Evolutionary conservation across 1,139 yeast species (phyloP).

Genomic region (Hansenula sp.): DNA sequence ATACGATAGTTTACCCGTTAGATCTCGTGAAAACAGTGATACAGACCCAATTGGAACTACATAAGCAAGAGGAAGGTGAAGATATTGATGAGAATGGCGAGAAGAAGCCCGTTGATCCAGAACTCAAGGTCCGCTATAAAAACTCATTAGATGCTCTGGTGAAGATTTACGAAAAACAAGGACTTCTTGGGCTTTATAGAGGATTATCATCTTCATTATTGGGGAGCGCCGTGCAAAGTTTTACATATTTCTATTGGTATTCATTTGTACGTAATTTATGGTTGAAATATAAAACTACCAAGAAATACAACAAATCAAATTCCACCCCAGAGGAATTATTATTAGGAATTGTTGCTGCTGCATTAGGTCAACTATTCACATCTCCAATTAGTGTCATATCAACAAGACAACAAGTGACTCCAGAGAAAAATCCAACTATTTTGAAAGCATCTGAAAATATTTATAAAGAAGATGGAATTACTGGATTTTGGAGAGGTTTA

Average conservation of each 20-base stretch:
- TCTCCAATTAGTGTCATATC: constrained; percentile 82
- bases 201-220: constrained; percentile 69
- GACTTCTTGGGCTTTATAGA: constrained; percentile 69
- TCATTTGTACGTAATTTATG: constrained; percentile 62
- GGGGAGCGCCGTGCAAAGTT: constrained; percentile 77
- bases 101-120: constrained; percentile 16
- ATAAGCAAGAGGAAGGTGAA: too few species aligned
- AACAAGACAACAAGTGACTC: constrained; percentile 75
- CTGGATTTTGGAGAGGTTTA: constrained; percentile 82
- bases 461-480: constrained; percentile 60
- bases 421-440: constrained; percentile 31
- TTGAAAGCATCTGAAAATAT: constrained; percentile 50
- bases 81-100: constrained; percentile 11
- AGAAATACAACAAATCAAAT: constrained; percentile 28
- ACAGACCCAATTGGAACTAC: constrained; percentile 50
- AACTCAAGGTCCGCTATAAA: constrained; percentile 37
- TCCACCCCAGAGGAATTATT: constrained; percentile 67
- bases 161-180: constrained; percentile 59
- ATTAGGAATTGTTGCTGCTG: constrained; percentile 85
- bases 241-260: constrained; percentile 87
- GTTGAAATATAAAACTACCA: constrained; percentile 33
- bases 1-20: constrained; percentile 72
- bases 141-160: constrained; percentile 61
- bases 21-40: constrained; percentile 71
- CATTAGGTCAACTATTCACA: constrained; percentile 77